Percentiles rank a stretch among this genome's conserved stretches.
Evolutionary conservation across 2,329 filamentous ascomycete genomes (phyloP).

Genomic region (Allantophomopsis cytisporea): DNA sequence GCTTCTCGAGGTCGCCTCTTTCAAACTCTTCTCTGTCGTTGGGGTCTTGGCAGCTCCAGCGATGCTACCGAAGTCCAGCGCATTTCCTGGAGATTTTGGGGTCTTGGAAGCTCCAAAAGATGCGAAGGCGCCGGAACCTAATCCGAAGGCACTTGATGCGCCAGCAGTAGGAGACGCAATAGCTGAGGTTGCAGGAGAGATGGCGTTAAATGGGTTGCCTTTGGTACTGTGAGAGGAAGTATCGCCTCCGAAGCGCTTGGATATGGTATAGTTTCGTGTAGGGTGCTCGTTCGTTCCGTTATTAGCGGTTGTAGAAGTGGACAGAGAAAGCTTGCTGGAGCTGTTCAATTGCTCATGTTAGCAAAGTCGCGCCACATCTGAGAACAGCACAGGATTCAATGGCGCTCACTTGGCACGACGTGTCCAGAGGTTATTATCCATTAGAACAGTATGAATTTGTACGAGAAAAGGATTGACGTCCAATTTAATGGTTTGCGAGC

Average conservation of each 20-base stretch:
- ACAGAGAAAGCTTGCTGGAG: constrained; percentile 74
- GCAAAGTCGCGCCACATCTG: constrained; percentile 5
- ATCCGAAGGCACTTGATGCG: constrained; percentile 79
- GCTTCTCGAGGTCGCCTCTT: constrained; percentile 23
- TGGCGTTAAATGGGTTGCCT: constrained; percentile 65
- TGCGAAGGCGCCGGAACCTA: constrained; percentile 91
- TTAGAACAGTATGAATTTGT: constrained; percentile 5
- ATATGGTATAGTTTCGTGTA: constrained; percentile 49
- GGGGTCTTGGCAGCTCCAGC: constrained; percentile 34
- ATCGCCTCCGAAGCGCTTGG: constrained; percentile 65
- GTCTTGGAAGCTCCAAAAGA: constrained; percentile 86
- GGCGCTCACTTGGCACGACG: constrained; percentile 62
- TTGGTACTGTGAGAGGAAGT: constrained; percentile 59
- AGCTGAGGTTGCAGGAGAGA: constrained; percentile 55
- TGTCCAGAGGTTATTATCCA: constrained; percentile 45
- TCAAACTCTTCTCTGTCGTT: constrained; percentile 49
- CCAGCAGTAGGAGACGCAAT: constrained; percentile 63
- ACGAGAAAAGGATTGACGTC: constrained; percentile 1
- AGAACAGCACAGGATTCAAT: constrained; percentile 9
- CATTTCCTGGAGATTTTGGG: constrained; percentile 70
- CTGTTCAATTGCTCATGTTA: constrained; percentile 12
- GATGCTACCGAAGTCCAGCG: constrained; percentile 62
- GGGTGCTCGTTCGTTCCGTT: constrained; percentile 28
- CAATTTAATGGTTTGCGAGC: background rate
- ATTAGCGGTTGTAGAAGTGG: constrained; percentile 43